A percentile compares a stretch with the other conserved stretches of the same genome.
Evolutionary conservation across 148 eudicot species (phyloP).

Genomic region (Camellia granthamiana): DNA sequence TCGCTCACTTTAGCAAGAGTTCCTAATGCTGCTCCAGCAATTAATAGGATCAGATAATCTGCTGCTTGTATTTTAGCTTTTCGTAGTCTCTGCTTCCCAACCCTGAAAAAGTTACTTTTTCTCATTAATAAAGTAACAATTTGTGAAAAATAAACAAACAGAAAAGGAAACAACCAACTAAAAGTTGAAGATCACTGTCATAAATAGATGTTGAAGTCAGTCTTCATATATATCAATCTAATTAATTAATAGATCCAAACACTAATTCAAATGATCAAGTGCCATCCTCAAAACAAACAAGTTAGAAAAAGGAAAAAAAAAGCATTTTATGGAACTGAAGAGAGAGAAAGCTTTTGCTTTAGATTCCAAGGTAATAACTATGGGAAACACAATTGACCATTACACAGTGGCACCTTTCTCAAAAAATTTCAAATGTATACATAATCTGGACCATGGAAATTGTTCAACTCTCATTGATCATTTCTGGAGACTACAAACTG

Average conservation of each 20-base stretch:
- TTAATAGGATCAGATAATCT: slow-evolving; percentile 79
- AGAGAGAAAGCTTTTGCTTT: neutral
- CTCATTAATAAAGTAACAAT: slow-evolving; percentile 5
- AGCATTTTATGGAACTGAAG: neutral
- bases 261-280: neutral
- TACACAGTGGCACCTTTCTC: neutral
- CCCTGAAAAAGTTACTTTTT: slow-evolving; percentile 38
- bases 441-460: too few relatives aligned
- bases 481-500: too few relatives aligned
- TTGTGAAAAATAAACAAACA: neutral
- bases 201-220: neutral
- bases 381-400: too few relatives aligned
- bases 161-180: neutral
- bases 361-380: too few relatives aligned
- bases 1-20: slow-evolving; percentile 75
- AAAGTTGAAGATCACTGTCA: neutral
- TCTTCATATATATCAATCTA: neutral
- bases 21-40: slow-evolving; percentile 94
- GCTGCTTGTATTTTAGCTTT: slow-evolving; percentile 83
- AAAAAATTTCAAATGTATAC: neutral
- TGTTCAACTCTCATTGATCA: too few relatives aligned
- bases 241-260: neutral
- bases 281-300: neutral
- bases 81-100: slow-evolving; percentile 75
- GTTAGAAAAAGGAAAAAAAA: neutral